Evolutionary conservation across 179 eudicot species (phyloP).

Genomic region (Beta lomatogona): DNA sequence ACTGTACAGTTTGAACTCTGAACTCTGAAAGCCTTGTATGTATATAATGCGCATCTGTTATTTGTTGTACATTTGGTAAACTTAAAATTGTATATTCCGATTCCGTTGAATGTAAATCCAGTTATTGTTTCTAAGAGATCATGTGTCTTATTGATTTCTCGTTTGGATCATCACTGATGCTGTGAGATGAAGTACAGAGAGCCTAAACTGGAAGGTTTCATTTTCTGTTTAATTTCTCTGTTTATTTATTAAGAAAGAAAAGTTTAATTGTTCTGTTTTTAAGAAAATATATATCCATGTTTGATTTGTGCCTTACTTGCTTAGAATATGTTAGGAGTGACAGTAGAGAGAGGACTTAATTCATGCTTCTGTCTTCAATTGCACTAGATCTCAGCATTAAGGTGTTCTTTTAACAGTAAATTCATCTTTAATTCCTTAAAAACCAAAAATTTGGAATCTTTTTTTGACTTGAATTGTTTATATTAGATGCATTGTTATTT

Average conservation of each 20-base stretch:
- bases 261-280: too few relatives aligned
- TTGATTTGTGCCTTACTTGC: too few relatives aligned
- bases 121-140: too few relatives aligned
- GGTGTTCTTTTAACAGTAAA: constrained; percentile 38
- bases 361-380: too few relatives aligned
- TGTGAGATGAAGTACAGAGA: not conserved
- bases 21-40: not conserved
- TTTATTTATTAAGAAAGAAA: too few relatives aligned
- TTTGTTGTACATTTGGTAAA: not conserved
- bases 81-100: not conserved
- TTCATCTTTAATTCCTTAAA: not conserved
- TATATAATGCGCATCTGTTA: not conserved
- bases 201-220: too few relatives aligned
- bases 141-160: not conserved
- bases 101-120: not conserved
- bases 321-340: too few relatives aligned
- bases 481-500: not conserved
- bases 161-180: not conserved
- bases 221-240: not conserved
- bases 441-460: not conserved
- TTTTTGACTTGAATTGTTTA: not conserved
- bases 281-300: too few relatives aligned
- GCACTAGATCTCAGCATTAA: constrained; percentile 36
- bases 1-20: not conserved
- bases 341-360: too few relatives aligned